Evolutionary conservation across 495 filamentous ascomycete genomes (phyloP), one percentile per base, ranked within the genome.

Genomic region (Penicillium cataractarum): DNA sequence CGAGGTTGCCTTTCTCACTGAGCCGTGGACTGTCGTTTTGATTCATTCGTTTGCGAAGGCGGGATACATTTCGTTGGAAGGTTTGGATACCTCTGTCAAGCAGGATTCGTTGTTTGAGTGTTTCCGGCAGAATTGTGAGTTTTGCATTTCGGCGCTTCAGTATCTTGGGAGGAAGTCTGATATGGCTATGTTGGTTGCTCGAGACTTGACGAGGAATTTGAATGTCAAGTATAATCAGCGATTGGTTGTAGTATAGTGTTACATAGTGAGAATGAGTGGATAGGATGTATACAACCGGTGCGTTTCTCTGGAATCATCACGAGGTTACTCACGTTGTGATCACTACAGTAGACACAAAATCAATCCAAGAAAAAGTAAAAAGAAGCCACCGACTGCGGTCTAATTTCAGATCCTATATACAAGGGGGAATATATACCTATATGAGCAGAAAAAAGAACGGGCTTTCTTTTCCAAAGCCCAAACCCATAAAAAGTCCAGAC

Each of bases 1-100:
- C n/a, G 68, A 77, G 58, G 75, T 72, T 6, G 78, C 78, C 2
- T 66, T 80, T 26, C 60, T 83, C 9, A 77, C 73, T 2, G 80
- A 83, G 55, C 80, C 80, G 1, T 83, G 79, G 76, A 82, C 79
- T 4, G 67, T 70, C 5, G 71, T 82, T 17, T 63, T 83, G 15
- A 73, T 82, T 17, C 74, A 79, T 31, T 71, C 72, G 6, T 80
- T 83, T 60, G 69, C 68, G 7, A 78, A 74, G 40, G 77, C 80
- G 8, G 78, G 71, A 13, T 66, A 68, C 13, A 64, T 78, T n/a
- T 62, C 68, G 6, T 53, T 80, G 0, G 63, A 76, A 1, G 46
- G 27, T 12, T 55, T 69, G 31, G 37, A 52, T 37, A 21, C 33
- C 4, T 46, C 52, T 31, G 31, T 29, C 10, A 55, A 59, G 7